These are phyloP conservation scores for Luffa aegyptiaca DNA, from an alignment of 306 rosid genomes.

Conservation along the genomic window DNA sequence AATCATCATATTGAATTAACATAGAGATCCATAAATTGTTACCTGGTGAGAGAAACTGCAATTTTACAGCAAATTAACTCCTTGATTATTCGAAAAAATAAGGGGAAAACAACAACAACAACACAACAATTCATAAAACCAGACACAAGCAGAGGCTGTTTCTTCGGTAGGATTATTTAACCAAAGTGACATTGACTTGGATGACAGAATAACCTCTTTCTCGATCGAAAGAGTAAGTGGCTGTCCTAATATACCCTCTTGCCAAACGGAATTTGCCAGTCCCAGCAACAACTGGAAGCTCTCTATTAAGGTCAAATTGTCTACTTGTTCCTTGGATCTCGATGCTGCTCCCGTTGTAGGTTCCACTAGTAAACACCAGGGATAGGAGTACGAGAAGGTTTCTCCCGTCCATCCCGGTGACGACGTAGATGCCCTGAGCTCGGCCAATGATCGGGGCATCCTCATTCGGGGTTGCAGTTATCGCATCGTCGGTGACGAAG, in stretches of 20 bases:
- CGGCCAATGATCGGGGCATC: not conserved
- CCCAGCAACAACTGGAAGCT: not conserved
- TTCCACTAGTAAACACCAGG: not conserved
- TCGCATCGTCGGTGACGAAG: not conserved
- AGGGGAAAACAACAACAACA: not conserved
- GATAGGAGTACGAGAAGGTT: not conserved
- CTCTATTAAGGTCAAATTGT: not conserved
- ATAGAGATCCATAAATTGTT: not conserved
- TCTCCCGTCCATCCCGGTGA: not conserved
- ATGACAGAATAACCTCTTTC: not conserved
- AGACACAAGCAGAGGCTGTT: not conserved
- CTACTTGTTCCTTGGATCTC: constrained; percentile 5
- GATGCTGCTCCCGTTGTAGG: not conserved
- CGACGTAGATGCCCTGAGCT: constrained; percentile 1
- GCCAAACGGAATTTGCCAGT: constrained; percentile 7
- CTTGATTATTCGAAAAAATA: not conserved
- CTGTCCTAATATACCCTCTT: not conserved
- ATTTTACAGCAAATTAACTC: not conserved
- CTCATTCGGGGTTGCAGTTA: not conserved
- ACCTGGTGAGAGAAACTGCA: too few species aligned
- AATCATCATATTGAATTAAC: not conserved
- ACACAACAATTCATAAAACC: not conserved
- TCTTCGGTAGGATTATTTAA: not conserved
- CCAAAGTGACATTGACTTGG: constrained; percentile 2
- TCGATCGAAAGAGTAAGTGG: not conserved